These are phyloP conservation scores for Globisporangium ultimum DNA, from an alignment of 352 stramenopile species.

Conservation along the genomic window DNA sequence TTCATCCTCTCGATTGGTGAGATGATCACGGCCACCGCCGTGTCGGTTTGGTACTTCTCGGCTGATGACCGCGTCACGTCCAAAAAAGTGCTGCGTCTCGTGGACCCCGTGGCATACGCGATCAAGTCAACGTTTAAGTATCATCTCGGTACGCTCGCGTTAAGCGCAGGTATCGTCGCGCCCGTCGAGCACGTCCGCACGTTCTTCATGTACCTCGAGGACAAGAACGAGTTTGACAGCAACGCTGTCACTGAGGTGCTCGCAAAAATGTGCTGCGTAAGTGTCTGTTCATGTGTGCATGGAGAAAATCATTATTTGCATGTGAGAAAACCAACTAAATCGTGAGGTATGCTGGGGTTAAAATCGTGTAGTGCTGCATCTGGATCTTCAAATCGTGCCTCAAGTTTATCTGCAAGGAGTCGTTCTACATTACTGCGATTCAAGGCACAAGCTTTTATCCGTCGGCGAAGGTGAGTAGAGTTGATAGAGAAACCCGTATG, in stretches of 20 bases:
- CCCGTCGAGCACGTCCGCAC: constrained; percentile 63
- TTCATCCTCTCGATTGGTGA: constrained; percentile 67
- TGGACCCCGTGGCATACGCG: constrained; percentile 66
- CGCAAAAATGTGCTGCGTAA: constrained; percentile 69
- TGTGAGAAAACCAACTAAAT: background rate
- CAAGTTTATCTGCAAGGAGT: constrained; percentile 84
- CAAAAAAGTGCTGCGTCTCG: constrained; percentile 47
- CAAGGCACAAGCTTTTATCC: constrained; percentile 76
- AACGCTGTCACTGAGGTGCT: constrained; percentile 53
- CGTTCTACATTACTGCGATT: constrained; percentile 76
- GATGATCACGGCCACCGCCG: constrained; percentile 71
- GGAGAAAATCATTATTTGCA: constrained; percentile 1
- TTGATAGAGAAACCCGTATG: too few species aligned
- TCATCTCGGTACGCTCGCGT: constrained; percentile 68
- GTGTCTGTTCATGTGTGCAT: constrained; percentile 18
- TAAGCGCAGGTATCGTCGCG: constrained; percentile 56
- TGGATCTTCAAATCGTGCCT: constrained; percentile 83
- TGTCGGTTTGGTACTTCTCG: constrained; percentile 80
- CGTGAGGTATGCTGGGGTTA: too few species aligned
- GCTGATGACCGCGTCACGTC: constrained; percentile 54
- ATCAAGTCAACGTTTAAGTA: constrained; percentile 57
- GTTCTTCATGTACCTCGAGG: constrained; percentile 81
- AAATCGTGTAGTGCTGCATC: constrained; percentile 57
- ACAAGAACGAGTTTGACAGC: constrained; percentile 76
- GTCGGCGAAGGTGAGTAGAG: constrained; percentile 52